A percentile compares a stretch with the other conserved stretches of the same genome.
Evolutionary conservation across 129 eudicot genomes (phyloP).

Genomic region (Gnaphalium uliginosum): DNA sequence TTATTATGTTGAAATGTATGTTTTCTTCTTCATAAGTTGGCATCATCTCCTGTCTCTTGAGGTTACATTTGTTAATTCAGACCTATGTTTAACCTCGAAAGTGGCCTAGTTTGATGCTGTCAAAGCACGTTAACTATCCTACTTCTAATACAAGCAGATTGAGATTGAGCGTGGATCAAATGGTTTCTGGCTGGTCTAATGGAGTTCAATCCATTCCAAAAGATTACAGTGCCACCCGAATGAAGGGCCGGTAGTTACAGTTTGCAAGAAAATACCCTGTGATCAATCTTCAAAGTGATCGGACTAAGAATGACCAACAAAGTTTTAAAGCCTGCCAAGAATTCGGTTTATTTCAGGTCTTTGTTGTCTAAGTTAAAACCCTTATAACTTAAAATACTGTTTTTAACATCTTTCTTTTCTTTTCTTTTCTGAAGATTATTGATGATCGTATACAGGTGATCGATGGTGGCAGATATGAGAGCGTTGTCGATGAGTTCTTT

Average conservation of each 20-base stretch:
- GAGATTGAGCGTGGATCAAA: background rate
- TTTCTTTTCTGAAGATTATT: too few species aligned
- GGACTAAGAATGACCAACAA: slow-evolving; percentile 26
- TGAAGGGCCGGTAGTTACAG: slow-evolving; percentile 21
- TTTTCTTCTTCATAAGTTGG: background rate
- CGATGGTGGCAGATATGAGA: too few species aligned
- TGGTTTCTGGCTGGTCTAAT: slow-evolving; percentile 46
- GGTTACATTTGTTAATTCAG: too few species aligned
- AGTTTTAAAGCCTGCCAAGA: slow-evolving; percentile 37
- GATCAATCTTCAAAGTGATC: background rate
- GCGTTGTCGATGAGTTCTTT: too few species aligned
- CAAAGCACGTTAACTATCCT: too few species aligned
- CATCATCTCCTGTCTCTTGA: background rate
- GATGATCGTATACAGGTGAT: too few species aligned
- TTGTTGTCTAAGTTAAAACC: too few species aligned
- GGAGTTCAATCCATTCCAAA: slow-evolving; percentile 36
- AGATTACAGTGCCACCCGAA: slow-evolving; percentile 50
- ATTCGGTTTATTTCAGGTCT: slow-evolving; percentile 50
- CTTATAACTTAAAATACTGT: too few species aligned
- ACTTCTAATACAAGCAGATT: background rate
- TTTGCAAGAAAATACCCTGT: background rate
- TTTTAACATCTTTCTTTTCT: too few species aligned
- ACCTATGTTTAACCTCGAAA: too few species aligned
- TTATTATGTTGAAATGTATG: background rate
- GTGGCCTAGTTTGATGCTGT: too few species aligned